phyloP scores from a whole-genome alignment of 306 rosid species.

The Ziziphus jujuba region DNA sequence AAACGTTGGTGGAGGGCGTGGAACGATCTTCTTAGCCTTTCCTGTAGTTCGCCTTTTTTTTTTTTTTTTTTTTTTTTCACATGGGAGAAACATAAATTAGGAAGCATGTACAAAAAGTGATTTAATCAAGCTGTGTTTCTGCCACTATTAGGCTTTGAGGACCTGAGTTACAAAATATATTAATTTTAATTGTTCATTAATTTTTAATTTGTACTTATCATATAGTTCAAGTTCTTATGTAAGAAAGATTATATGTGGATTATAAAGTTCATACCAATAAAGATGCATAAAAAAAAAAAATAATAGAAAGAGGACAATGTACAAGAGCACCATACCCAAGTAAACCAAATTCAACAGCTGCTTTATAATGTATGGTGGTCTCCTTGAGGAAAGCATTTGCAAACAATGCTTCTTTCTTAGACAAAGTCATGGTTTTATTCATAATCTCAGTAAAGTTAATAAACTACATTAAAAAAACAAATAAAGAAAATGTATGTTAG shows the following conservation, averaged over 20 bases:
- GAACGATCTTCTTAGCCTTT: slow-evolving; percentile 52
- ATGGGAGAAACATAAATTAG: slow-evolving; percentile 3
- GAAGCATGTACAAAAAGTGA: not conserved
- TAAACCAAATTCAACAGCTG: slow-evolving; percentile 51
- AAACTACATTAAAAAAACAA: slow-evolving; percentile 46
- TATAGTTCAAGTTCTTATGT: too few species aligned
- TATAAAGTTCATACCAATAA: not conserved
- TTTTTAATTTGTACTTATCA: too few species aligned
- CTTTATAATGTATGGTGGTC: slow-evolving; percentile 88
- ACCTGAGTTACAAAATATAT: too few species aligned
- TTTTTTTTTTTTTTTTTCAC: too few species aligned
- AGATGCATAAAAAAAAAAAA: not conserved
- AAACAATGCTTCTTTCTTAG: slow-evolving; percentile 77
- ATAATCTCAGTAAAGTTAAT: slow-evolving; percentile 78
- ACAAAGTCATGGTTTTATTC: slow-evolving; percentile 33
- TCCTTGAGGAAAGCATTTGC: slow-evolving; percentile 96
- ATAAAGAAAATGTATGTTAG: too few species aligned
- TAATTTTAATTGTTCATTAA: too few species aligned
- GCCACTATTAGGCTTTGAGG: too few species aligned
- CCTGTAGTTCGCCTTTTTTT: slow-evolving; percentile 59
- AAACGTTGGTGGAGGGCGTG: slow-evolving; percentile 71
- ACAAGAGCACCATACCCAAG: slow-evolving; percentile 60
- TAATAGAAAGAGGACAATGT: not conserved
- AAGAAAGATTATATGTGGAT: too few species aligned
- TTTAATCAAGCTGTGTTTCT: too few species aligned